Conservation (phyloP, 2,329 filamentous ascomycete genomes). For the Pseudogymnoascus sp. region DNA sequence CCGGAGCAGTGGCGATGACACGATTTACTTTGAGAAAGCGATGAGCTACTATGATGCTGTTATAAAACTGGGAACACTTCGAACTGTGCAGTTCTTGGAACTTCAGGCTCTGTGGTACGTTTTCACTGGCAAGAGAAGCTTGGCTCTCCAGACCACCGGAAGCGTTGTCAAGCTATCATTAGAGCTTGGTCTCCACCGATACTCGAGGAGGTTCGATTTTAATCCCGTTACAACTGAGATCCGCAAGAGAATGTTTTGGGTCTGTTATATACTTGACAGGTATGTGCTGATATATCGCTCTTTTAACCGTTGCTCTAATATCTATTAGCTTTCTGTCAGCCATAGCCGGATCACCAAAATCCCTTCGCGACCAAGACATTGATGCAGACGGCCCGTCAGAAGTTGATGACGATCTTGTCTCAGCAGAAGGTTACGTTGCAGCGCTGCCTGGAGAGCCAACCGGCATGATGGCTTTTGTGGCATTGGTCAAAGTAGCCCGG, state of each 20-base stretch:
- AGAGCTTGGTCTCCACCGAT: slow-evolving; percentile 15
- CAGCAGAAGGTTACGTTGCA: slow-evolving; percentile 11
- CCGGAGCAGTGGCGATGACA: slow-evolving; percentile 13
- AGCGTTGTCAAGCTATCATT: slow-evolving; percentile 14
- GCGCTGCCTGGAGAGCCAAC: slow-evolving; percentile 14
- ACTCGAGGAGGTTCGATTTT: slow-evolving; percentile 16
- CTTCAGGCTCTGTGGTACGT: slow-evolving; percentile 16
- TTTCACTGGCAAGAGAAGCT: slow-evolving; percentile 16
- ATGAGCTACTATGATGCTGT: slow-evolving; percentile 13
- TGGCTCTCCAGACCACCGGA: slow-evolving; percentile 15
- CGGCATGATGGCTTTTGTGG: slow-evolving; percentile 16
- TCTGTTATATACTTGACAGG: slow-evolving; percentile 17
- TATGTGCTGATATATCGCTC: background rate
- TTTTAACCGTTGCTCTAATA: background rate
- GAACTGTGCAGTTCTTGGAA: slow-evolving; percentile 15
- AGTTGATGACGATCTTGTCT: slow-evolving; percentile 17
- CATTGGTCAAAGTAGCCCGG: slow-evolving; percentile 14
- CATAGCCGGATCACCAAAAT: slow-evolving; percentile 14
- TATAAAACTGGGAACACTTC: slow-evolving; percentile 10
- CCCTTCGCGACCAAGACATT: slow-evolving; percentile 16
- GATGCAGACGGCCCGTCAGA: slow-evolving; percentile 10
- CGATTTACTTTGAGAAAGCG: slow-evolving; percentile 14
- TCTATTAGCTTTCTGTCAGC: slow-evolving; percentile 6
- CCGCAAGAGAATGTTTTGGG: slow-evolving; percentile 16
- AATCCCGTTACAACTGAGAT: slow-evolving; percentile 14